These are phyloP conservation scores for Hysterangium stoloniferum DNA, from an alignment of 768 basidiomycete genomes.

Conservation along the genomic window DNA sequence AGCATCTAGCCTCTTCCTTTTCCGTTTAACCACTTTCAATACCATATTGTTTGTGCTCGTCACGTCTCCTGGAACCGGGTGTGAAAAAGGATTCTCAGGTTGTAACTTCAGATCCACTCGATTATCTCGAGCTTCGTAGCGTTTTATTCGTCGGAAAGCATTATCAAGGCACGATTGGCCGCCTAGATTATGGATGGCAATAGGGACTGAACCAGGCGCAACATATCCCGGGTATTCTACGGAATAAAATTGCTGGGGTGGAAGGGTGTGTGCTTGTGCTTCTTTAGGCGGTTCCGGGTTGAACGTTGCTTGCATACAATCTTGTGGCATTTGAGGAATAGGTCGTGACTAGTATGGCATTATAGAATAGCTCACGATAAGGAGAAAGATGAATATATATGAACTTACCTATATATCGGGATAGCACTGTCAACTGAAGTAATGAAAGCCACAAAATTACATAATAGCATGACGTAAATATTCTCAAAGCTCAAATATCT, in stretches of 20 bases:
- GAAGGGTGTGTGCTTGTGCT: constrained; percentile 31
- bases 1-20: constrained; percentile 34
- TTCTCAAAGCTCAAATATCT: too few species aligned
- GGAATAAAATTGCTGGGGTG: constrained; percentile 59
- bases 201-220: constrained; percentile 45
- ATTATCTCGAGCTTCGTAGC: constrained; percentile 37
- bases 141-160: constrained; percentile 64
- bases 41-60: constrained; percentile 74
- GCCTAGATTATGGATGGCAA: constrained; percentile 59
- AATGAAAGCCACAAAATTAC: too few species aligned
- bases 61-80: constrained; percentile 78
- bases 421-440: too few species aligned
- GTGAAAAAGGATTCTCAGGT: constrained; percentile 68
- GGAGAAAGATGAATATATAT: too few species aligned
- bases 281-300: not conserved
- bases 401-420: too few species aligned
- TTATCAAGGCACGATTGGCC: constrained; percentile 63
- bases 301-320: too few species aligned
- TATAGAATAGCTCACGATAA: too few species aligned
- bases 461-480: too few species aligned
- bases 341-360: too few species aligned
- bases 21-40: constrained; percentile 73
- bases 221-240: constrained; percentile 92
- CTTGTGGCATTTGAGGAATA: too few species aligned
- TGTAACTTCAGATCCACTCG: constrained; percentile 72